Evolutionary conservation across 1,284 basidiomycete species (phyloP).

Genomic region (Austroboletus novae-zelandiae): DNA sequence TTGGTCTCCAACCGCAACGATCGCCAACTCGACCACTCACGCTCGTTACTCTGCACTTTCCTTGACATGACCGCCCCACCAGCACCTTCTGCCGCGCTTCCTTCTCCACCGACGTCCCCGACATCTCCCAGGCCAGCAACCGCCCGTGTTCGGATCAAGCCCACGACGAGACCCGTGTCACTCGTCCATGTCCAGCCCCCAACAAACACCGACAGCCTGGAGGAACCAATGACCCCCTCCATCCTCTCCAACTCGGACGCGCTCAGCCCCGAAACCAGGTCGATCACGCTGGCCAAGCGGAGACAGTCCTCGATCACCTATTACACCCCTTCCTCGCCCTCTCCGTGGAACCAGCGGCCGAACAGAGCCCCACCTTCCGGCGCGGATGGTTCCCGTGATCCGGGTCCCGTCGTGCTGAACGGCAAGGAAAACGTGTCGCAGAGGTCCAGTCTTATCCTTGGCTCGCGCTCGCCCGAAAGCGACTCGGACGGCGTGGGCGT

Average conservation of each 20-base stretch:
- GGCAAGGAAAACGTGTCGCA: slow-evolving; percentile 18
- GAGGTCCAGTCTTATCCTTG: slow-evolving; percentile 20
- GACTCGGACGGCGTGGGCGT: slow-evolving; percentile 1
- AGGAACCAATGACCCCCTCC: slow-evolving; percentile 5
- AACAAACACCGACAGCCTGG: not conserved
- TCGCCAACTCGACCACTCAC: not conserved
- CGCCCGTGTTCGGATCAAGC: slow-evolving; percentile 13
- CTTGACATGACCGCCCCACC: not conserved
- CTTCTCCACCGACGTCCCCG: slow-evolving; percentile 25
- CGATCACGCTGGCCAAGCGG: slow-evolving; percentile 20
- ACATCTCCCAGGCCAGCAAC: slow-evolving; percentile 7
- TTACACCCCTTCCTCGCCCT: slow-evolving; percentile 28
- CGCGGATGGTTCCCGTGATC: slow-evolving; percentile 3
- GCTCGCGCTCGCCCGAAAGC: slow-evolving; percentile 16
- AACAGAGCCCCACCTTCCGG: slow-evolving; percentile 3
- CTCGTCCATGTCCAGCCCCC: not conserved
- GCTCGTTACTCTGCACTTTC: not conserved
- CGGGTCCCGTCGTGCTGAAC: slow-evolving; percentile 3
- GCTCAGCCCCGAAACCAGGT: not conserved
- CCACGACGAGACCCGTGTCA: slow-evolving; percentile 3
- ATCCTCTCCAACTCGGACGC: not conserved
- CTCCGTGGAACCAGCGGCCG: slow-evolving; percentile 21
- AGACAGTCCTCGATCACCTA: slow-evolving; percentile 69
- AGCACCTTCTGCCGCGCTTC: not conserved
- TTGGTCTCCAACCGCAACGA: slow-evolving; percentile 1